phyloP scores from a whole-genome alignment of 2,329 filamentous ascomycete genomes.

The Monosporascus sp. region DNA sequence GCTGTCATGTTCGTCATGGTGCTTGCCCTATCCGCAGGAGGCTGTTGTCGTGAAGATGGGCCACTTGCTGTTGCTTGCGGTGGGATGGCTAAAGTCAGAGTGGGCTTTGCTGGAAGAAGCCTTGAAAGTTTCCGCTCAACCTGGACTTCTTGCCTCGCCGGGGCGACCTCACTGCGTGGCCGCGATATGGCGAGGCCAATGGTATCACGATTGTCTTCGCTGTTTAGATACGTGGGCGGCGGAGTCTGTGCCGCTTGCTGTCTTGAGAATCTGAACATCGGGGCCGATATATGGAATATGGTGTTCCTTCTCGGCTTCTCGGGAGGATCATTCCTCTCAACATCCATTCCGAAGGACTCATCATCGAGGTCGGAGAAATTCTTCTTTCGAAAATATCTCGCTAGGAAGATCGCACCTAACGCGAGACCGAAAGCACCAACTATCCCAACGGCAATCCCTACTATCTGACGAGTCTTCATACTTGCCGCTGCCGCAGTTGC shows the following conservation, averaged over 20 bases:
- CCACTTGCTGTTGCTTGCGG: constrained; percentile 9
- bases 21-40: constrained; percentile 48
- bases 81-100: constrained; percentile 35
- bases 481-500: constrained; percentile 12
- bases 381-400: constrained; percentile 36
- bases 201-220: constrained; percentile 21
- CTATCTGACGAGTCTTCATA: constrained; percentile 43
- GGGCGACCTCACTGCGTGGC: constrained; percentile 21
- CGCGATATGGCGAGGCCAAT: constrained; percentile 43
- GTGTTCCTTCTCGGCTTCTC: constrained; percentile 14
- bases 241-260: constrained; percentile 20
- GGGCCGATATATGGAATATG: constrained; percentile 39
- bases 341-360: constrained; percentile 32
- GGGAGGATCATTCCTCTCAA: constrained; percentile 30
- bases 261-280: constrained; percentile 24
- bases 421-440: constrained; percentile 44
- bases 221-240: constrained; percentile 6
- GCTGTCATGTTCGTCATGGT: constrained; percentile 26
- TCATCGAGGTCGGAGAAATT: constrained; percentile 31
- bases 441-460: constrained; percentile 53
- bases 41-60: constrained; percentile 36
- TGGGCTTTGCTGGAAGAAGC: constrained; percentile 41
- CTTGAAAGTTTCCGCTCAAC: constrained; percentile 33
- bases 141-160: constrained; percentile 7
- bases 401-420: constrained; percentile 41